These are phyloP conservation scores for Senna siamea DNA, from an alignment of 306 rosid genomes.

Conservation along the genomic window DNA sequence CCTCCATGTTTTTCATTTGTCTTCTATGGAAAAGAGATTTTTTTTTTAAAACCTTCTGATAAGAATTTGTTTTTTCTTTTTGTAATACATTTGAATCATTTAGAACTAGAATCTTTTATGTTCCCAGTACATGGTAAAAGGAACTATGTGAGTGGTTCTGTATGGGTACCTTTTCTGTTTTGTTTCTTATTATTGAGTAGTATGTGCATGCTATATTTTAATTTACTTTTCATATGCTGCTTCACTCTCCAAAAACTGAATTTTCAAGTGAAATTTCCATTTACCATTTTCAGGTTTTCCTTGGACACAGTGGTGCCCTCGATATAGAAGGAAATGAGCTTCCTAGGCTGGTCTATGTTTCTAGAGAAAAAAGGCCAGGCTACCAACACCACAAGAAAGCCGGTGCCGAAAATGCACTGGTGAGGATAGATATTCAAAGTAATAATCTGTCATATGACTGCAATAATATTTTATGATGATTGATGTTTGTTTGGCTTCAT, in stretches of 20 bases:
- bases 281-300: constrained; percentile 70
- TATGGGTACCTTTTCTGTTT: too few relatives aligned
- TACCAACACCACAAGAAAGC: constrained; percentile 99
- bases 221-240: constrained; percentile 18
- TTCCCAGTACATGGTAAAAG: too few relatives aligned
- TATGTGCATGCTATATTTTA: background rate
- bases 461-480: constrained; percentile 38
- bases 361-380: constrained; percentile 98
- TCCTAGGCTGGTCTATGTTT: constrained; percentile 93
- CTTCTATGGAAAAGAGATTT: too few relatives aligned
- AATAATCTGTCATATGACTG: constrained; percentile 14
- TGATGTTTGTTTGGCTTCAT: constrained; percentile 38
- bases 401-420: constrained; percentile 99
- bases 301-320: constrained; percentile 82
- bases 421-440: constrained; percentile 34
- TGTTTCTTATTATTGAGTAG: too few relatives aligned
- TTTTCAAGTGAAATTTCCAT: constrained; percentile 18
- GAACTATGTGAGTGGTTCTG: too few relatives aligned
- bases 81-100: too few relatives aligned
- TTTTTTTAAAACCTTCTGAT: too few relatives aligned
- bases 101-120: too few relatives aligned
- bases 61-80: too few relatives aligned
- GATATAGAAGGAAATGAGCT: constrained; percentile 87
- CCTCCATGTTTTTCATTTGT: too few relatives aligned
- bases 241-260: background rate